phyloP scores from a whole-genome alignment of 257 asterid genomes.

The Solanum arcanum region DNA sequence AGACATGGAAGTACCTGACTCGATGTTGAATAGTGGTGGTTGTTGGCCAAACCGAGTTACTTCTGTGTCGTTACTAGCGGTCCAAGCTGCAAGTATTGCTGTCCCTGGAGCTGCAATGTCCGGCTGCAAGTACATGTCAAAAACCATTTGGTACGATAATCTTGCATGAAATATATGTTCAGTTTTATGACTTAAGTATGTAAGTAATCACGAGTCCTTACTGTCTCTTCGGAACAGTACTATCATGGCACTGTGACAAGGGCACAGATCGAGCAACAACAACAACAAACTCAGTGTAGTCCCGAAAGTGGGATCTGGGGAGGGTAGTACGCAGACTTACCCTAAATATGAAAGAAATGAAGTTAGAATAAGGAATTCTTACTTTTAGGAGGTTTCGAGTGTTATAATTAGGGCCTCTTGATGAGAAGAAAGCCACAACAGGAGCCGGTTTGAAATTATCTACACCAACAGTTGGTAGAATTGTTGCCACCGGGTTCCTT shows the following conservation, averaged over 20 bases:
- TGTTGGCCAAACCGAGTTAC: neutral
- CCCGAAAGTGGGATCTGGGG: neutral
- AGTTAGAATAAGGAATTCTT: neutral
- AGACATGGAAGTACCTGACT: neutral
- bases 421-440: conserved; percentile 33
- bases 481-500: conserved; percentile 50
- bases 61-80: neutral
- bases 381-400: neutral
- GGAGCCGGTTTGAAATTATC: conserved; percentile 60
- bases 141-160: neutral
- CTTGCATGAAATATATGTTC: neutral
- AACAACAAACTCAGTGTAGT: neutral
- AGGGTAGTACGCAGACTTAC: neutral
- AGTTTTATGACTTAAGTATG: neutral
- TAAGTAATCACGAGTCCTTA: neutral
- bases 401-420: neutral
- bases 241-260: neutral
- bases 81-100: neutral
- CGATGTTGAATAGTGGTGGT: neutral
- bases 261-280: neutral
- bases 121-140: neutral
- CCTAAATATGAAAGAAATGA: neutral
- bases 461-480: conserved; percentile 36
- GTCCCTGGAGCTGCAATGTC: neutral
- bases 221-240: neutral